phyloP scores from a whole-genome alignment of 345 rosid genomes.

The Pistacia integerrima region DNA sequence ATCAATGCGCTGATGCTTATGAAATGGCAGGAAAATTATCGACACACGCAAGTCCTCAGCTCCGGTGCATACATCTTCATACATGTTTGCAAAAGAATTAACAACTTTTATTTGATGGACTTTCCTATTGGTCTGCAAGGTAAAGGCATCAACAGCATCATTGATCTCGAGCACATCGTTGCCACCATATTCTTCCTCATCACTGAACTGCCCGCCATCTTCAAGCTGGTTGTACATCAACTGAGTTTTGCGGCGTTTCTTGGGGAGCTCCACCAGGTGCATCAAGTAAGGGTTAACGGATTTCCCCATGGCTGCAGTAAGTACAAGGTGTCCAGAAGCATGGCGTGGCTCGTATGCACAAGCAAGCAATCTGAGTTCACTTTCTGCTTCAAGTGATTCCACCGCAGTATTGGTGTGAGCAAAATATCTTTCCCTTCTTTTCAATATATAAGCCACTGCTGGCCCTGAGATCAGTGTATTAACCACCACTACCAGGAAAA shows the following conservation, averaged over 20 bases:
- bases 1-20: conserved; percentile 87
- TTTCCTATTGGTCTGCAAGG: conserved; percentile 45
- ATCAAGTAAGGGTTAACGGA: conserved; percentile 56
- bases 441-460: conserved; percentile 43
- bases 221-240: conserved; percentile 68
- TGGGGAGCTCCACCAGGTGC: conserved; percentile 80
- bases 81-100: conserved; percentile 47
- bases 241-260: conserved; percentile 40
- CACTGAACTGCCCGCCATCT: conserved; percentile 54
- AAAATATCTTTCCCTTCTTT: conserved; percentile 37
- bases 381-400: conserved; percentile 46
- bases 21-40: conserved; percentile 74
- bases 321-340: conserved; percentile 52
- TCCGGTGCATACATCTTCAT: conserved; percentile 65
- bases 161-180: conserved; percentile 78
- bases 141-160: conserved; percentile 62
- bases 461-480: conserved; percentile 63
- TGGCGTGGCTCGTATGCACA: conserved; percentile 82
- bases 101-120: conserved; percentile 66
- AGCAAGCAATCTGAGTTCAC: conserved; percentile 64
- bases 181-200: conserved; percentile 78
- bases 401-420: conserved; percentile 46
- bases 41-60: conserved; percentile 75
- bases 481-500: conserved; percentile 54
- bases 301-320: conserved; percentile 57